Base-by-base conservation (phyloP, 2,329 filamentous ascomycete genomes). In the Aspergillus novoparasiticus region DNA sequence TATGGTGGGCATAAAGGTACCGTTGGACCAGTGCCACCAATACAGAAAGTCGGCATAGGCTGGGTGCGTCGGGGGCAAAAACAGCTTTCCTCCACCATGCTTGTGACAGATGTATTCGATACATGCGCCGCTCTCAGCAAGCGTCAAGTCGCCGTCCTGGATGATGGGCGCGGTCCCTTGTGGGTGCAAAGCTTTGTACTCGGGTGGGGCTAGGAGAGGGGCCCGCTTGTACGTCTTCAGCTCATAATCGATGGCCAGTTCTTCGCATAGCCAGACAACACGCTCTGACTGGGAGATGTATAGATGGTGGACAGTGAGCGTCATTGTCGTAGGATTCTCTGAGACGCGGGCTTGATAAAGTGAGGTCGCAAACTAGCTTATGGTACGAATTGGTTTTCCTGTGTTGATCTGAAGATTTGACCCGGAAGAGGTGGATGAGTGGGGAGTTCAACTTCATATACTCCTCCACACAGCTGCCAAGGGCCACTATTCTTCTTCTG, bases 191-290 rank as follows among this genome's bases (percentile, higher is more conserved):
- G 68, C 75, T 63, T 83, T 82, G 69, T 79, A 78, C 61, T 67
- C 70, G 71, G 71, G 68, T 0, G 79, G 78, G 3, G 75, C 72
- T 46, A 81, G 68, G 14, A 82, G 58, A 66, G 87, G 83, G 9
- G 70, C 70, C 50, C 84, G 82, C 57, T 79, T 64, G 77, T 87
- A 80, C 46, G 77, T 75, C 61, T 78, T 77, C 12, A 86, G 74
- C 1, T 78, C 70, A 72, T 90, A 90, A 2, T 79, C 71, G 58
- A 90, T 75, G 55, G 76, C 74, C 21, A 90, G 84, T 73, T 90
- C 88, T 73, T 90, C 88, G 72, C 86, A 86, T 53, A 90, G 83
- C 83, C 86, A 90, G 70, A 85, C 77, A 58, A 90, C 81, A 46
- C 88, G 86, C 72, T 90, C 87, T 41, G 87, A 89, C 72, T 90